Base-by-base conservation (phyloP, 495 filamentous ascomycete species). In the Parathielavia appendiculata region DNA sequence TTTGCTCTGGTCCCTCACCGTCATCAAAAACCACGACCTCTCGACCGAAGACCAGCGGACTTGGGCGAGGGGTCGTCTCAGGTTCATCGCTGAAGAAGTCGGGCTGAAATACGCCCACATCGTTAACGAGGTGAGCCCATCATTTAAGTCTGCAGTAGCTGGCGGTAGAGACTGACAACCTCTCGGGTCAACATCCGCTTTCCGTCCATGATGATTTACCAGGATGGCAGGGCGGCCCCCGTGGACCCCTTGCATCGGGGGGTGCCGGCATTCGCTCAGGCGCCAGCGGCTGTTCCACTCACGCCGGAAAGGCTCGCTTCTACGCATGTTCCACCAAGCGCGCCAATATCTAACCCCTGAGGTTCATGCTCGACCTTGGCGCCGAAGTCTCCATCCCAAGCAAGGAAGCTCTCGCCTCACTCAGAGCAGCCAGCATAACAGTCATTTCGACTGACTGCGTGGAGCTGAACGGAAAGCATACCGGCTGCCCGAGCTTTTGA, bases 201-300 rank as follows among this genome's bases (percentile, higher is more conserved):
- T 56, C 77, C 77, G 10, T 77, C 74, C 1, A 79, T 79, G 76
- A 64, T 77, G 61, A 78, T 80, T 51, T 66, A 66, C 3, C 64
- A 69, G 35, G 75, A 79, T 52, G 64, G 62, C 22, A 45, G 68
- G 9, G 59, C 71, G 66, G 45, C 54, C 12, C 19, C 20, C 13
- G 12, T 53, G 0, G 62, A 65, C 57, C 59, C 60, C 1, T 45
- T 69, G 12, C 19, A 30, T 4, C 46, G 41, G 20, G 17, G 11
- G 39, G 20, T 12, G n/a, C 19, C 26, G 23, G 46, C 6, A 14
- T 43, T 36, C 5, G 0, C n/a, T 0, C 1, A 0, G 39, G 1
- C 9, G 26, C 46, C 43, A 3, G 17, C 16, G 14, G 36, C 2
- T 19, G 39, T 41, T 16, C 45, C 34, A 13, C 40, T 8, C 3